phyloP scores from a whole-genome alignment of 306 rosid genomes.

The Quercus suber region DNA sequence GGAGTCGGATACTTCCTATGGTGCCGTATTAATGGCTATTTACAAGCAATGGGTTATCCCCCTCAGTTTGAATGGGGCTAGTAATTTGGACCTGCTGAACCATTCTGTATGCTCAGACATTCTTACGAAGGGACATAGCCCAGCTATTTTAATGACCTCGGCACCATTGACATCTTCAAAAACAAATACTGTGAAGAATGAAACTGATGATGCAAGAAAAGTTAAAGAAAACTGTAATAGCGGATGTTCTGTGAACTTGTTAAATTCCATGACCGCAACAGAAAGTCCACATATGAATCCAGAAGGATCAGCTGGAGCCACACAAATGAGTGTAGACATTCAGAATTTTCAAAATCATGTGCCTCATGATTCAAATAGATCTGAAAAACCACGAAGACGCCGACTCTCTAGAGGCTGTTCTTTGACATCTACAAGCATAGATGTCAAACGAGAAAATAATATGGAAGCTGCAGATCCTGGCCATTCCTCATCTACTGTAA shows the following conservation, averaged over 20 bases:
- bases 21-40: slow-evolving; percentile 60
- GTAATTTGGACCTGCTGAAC: slow-evolving; percentile 31
- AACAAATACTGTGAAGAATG: slow-evolving; percentile 39
- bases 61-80: slow-evolving; percentile 33
- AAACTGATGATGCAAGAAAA: slow-evolving; percentile 33
- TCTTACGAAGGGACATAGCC: slow-evolving; percentile 26
- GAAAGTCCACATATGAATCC: slow-evolving; percentile 52
- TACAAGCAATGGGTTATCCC: slow-evolving; percentile 64
- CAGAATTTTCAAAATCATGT: slow-evolving; percentile 28
- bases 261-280: slow-evolving; percentile 35
- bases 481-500: slow-evolving; percentile 10
- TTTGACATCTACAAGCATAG: slow-evolving; percentile 41
- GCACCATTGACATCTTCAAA: slow-evolving; percentile 38
- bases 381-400: slow-evolving; percentile 30
- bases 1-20: slow-evolving; percentile 49
- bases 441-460: slow-evolving; percentile 32
- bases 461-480: slow-evolving; percentile 36
- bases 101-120: slow-evolving; percentile 23
- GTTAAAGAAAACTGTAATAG: slow-evolving; percentile 30
- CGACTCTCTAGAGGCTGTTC: slow-evolving; percentile 34
- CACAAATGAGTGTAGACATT: slow-evolving; percentile 36
- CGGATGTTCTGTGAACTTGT: slow-evolving; percentile 27
- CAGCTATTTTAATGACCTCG: slow-evolving; percentile 24
- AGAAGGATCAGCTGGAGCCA: slow-evolving; percentile 55
- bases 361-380: slow-evolving; percentile 30